Evolutionary conservation across 2,329 filamentous ascomycete genomes (phyloP), one percentile per base, ranked within the genome.

Genomic region (Fusarium pseudonygamai): DNA sequence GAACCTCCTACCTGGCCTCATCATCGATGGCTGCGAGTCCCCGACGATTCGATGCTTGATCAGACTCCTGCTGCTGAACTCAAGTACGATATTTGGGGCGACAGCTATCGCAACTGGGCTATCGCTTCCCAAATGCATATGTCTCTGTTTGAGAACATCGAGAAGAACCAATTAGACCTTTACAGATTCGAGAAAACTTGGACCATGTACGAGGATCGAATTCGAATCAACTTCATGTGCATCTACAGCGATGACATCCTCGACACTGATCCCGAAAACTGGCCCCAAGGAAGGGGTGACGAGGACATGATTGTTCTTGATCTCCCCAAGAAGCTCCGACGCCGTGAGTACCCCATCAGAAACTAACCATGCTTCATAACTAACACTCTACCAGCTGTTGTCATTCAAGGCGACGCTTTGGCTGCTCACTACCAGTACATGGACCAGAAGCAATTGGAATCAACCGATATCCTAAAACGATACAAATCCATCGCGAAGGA

Each of bases 181-280:
- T 75, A 75, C 24, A 73, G 37, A 8, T 75, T 75, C 15, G 50
- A 73, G 5, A 75, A 61, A 9, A 56, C 66, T 5, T 75, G 73
- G 73, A 40, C 32, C 10, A 75, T 75, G 72, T 64, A 71, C 7
- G 57, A 50, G 1, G 69, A 75, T 0, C 72, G 73, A 18, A 75
- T 75, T 11, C 39, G 73, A 6, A 75, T 75, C 60, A 75, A 75
- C 7, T 75, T 75, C 14, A 75, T 75, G 66, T 73, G 66, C 18
- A 8, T 75, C 7, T 73, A 75, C 3, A 63, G 59, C 14, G 67
- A 75, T 22, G 73, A 75, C 20, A 61, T 75, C 12, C 49, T 75
- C 2, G 49, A 75, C 20, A 71, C 63, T 0, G 66, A 65, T 22
- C 65, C 65, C 5, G 67, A 64, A 3, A 69, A 58, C 12, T 69